Conservation (phyloP, 108 stramenopile species). For the Epithemia pelagica region DNA sequence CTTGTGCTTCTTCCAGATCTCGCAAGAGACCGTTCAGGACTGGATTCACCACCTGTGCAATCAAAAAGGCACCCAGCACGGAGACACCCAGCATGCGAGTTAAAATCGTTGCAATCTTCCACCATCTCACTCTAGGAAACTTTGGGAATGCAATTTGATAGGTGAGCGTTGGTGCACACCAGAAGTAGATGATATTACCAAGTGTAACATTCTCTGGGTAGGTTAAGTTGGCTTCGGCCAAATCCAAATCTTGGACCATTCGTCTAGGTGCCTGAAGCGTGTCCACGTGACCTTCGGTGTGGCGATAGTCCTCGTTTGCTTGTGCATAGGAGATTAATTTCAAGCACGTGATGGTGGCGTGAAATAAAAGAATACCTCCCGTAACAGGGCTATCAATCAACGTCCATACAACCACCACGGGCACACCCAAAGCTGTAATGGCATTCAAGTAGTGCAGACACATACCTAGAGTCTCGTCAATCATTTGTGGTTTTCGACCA, state of each 20-base stretch:
- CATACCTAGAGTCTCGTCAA: conserved; percentile 47
- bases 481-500: conserved; percentile 15
- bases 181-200: conserved; percentile 75
- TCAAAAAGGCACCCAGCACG: conserved; percentile 48
- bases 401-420: conserved; percentile 58
- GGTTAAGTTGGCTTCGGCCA: conserved; percentile 22
- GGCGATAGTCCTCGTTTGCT: conserved; percentile 71
- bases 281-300: conserved; percentile 13
- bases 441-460: conserved; percentile 58
- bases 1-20: conserved; percentile 52
- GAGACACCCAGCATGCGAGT: conserved; percentile 43
- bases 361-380: conserved; percentile 50
- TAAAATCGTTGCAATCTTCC: conserved; percentile 39
- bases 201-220: conserved; percentile 74
- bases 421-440: conserved; percentile 37
- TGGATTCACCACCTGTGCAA: conserved; percentile 63
- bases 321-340: conserved; percentile 71
- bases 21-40: conserved; percentile 41
- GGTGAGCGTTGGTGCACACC: conserved; percentile 81
- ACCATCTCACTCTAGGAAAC: conserved; percentile 35
- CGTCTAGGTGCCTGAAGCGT: conserved; percentile 29
- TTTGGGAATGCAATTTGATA: conserved; percentile 82
- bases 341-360: conserved; percentile 68
- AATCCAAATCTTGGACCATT: conserved; percentile 60
- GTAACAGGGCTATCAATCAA: conserved; percentile 48